Evolutionary conservation across 192 early-diverging fungal species (phyloP).

Genomic region (Cetraspora pellucida): DNA sequence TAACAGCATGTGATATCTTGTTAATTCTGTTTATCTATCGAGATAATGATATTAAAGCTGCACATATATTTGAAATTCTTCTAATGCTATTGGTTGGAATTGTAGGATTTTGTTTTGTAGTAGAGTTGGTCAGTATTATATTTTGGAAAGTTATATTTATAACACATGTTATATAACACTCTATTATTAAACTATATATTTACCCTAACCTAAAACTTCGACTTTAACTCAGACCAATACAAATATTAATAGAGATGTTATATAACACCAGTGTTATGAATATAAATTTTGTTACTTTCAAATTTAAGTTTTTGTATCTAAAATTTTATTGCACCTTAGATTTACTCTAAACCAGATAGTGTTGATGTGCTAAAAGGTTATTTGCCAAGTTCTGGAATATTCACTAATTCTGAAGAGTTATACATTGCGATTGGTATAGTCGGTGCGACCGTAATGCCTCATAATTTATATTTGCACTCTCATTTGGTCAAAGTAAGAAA

Average conservation of each 20-base stretch:
- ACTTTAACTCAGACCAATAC: no score
- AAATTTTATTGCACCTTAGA: no score
- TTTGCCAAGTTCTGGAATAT: conserved; percentile 56
- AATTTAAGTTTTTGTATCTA: no score
- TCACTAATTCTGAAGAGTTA: conserved; percentile 56
- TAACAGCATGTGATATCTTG: conserved; percentile 75
- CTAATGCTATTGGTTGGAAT: conserved; percentile 64
- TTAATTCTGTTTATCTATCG: conserved; percentile 65
- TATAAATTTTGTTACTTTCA: no score
- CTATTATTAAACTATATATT: no score
- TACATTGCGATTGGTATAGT: conserved; percentile 84
- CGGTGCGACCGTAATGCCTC: conserved; percentile 89
- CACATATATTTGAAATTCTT: conserved; percentile 66
- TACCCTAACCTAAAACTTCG: no score
- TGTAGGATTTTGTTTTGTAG: conserved; percentile 69
- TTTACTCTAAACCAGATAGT: conserved; percentile 58
- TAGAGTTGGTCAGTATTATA: conserved; percentile 48
- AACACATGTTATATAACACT: no score
- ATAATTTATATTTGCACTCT: conserved; percentile 81
- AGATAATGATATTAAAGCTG: conserved; percentile 48
- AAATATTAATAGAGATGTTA: no score
- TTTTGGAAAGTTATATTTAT: no score
- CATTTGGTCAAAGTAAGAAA: conserved; percentile 69
- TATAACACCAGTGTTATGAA: no score
- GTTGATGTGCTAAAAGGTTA: conserved; percentile 67